These are phyloP conservation scores for Solanum megistacrolobum DNA, from an alignment of 257 asterid species.

Conservation along the genomic window DNA sequence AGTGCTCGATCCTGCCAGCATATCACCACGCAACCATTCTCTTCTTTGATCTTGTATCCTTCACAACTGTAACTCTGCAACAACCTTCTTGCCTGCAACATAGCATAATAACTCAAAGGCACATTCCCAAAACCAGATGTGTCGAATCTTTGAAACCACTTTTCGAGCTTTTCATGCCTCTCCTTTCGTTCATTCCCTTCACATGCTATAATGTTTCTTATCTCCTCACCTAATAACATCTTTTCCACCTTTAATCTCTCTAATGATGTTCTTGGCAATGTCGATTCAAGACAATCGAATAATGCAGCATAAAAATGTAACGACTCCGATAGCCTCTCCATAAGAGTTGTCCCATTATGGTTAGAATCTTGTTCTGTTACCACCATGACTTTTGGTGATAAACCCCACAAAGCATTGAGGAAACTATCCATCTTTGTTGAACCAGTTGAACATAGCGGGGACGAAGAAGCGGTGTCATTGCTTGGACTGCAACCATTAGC, in stretches of 20 bases:
- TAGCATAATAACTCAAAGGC: constrained; percentile 71
- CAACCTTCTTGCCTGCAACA: constrained; percentile 78
- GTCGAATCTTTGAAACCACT: constrained; percentile 67
- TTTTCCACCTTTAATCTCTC: constrained; percentile 86
- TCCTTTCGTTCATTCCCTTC: constrained; percentile 76
- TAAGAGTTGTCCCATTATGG: constrained; percentile 59
- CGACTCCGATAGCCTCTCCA: constrained; percentile 85
- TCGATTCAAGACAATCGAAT: constrained; percentile 79
- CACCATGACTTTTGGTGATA: constrained; percentile 82
- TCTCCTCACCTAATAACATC: constrained; percentile 78
- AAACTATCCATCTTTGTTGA: constrained; percentile 39
- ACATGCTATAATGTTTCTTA: constrained; percentile 73
- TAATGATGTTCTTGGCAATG: constrained; percentile 57
- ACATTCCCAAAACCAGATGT: constrained; percentile 54
- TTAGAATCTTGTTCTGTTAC: constrained; percentile 85
- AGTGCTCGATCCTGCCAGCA: constrained; percentile 96
- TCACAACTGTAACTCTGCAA: constrained; percentile 62
- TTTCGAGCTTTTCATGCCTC: constrained; percentile 87
- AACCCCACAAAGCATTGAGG: constrained; percentile 55
- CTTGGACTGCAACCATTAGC: constrained; percentile 48
- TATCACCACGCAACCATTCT: constrained; percentile 63
- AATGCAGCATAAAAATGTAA: constrained; percentile 75
- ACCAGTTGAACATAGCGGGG: constrained; percentile 36
- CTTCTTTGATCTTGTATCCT: constrained; percentile 86
- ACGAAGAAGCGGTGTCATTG: constrained; percentile 58